Percentiles rank a stretch among this genome's conserved stretches.
phyloP scores from a whole-genome alignment of 2,329 filamentous ascomycete species.

The Akanthomyces muscarius region DNA sequence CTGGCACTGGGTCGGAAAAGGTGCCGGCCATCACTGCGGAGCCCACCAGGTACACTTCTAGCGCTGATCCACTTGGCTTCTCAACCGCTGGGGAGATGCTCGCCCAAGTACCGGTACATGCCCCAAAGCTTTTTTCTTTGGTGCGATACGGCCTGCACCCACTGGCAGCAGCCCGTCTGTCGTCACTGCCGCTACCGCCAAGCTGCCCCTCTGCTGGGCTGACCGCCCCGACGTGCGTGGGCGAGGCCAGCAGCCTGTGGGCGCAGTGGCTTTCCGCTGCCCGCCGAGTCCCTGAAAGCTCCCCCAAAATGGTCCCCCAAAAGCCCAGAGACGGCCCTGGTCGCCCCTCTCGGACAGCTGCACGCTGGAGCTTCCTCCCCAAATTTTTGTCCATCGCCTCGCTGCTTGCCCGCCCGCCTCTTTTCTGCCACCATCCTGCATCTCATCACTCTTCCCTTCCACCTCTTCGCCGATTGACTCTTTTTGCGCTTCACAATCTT shows the following conservation, averaged over 20 bases:
- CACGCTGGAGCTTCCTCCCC: conserved; percentile 11
- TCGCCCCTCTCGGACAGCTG: conserved; percentile 13
- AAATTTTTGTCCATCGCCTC: conserved; percentile 3
- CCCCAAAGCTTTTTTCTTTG: conserved; percentile 20
- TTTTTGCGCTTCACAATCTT: conserved; percentile 11
- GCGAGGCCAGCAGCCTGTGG: background rate
- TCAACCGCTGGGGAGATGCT: conserved; percentile 19
- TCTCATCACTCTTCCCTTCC: conserved; percentile 14
- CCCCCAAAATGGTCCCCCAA: background rate
- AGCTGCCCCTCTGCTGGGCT: conserved; percentile 3
- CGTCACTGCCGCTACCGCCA: background rate
- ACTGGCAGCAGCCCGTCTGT: background rate
- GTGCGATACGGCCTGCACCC: background rate
- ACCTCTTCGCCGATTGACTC: conserved; percentile 15
- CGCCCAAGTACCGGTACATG: conserved; percentile 19
- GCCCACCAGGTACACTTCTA: conserved; percentile 1
- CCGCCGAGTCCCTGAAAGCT: background rate
- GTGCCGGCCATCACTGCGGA: conserved; percentile 8
- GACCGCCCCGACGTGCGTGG: background rate
- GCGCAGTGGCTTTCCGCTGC: background rate
- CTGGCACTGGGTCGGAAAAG: conserved; percentile 5
- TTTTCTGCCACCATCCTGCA: conserved; percentile 15
- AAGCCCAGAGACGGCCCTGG: background rate
- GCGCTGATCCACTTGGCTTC: conserved; percentile 18
- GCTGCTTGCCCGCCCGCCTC: conserved; percentile 5